Percentiles rank a stretch among this genome's conserved stretches.
phyloP scores from a whole-genome alignment of 2,329 filamentous ascomycete species.

The Cadophora sp. region DNA sequence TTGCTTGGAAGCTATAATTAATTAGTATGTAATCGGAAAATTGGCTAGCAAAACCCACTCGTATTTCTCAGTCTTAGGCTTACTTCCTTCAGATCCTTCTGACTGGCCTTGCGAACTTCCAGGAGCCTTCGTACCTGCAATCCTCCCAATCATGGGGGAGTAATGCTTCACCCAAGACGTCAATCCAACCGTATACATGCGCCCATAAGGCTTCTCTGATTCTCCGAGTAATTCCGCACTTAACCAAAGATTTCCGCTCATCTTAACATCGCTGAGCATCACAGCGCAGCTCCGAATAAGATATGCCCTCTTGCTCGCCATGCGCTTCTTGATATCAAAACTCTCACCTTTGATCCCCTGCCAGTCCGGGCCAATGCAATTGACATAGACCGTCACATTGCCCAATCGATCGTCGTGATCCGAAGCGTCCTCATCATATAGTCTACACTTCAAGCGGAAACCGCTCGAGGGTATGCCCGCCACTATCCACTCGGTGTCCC shows the following conservation, averaged over 20 bases:
- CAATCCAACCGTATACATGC: constrained; percentile 81
- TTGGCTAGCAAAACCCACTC: constrained; percentile 62
- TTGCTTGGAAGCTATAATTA: constrained; percentile 79
- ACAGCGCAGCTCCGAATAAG: constrained; percentile 72
- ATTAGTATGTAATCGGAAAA: constrained; percentile 27
- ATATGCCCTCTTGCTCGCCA: constrained; percentile 88
- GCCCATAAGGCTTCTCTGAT: constrained; percentile 72
- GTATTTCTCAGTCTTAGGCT: constrained; percentile 71
- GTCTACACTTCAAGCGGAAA: constrained; percentile 82
- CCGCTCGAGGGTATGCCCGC: constrained; percentile 83
- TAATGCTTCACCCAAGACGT: constrained; percentile 81
- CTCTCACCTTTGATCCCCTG: constrained; percentile 66
- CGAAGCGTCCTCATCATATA: constrained; percentile 89
- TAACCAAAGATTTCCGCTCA: constrained; percentile 74
- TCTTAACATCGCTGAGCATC: constrained; percentile 66
- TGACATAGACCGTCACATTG: constrained; percentile 76
- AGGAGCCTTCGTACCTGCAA: constrained; percentile 75
- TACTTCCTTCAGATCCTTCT: constrained; percentile 49
- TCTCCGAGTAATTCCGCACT: constrained; percentile 80
- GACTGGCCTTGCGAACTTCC: constrained; percentile 55
- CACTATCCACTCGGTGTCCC: constrained; percentile 88
- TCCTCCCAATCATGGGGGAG: constrained; percentile 84
- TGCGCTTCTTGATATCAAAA: constrained; percentile 80
- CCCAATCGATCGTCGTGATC: constrained; percentile 89
- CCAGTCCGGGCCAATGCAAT: constrained; percentile 69